These are phyloP conservation scores for Ilyonectria mors-panacis DNA, from an alignment of 2,329 filamentous ascomycete genomes.

Conservation along the genomic window DNA sequence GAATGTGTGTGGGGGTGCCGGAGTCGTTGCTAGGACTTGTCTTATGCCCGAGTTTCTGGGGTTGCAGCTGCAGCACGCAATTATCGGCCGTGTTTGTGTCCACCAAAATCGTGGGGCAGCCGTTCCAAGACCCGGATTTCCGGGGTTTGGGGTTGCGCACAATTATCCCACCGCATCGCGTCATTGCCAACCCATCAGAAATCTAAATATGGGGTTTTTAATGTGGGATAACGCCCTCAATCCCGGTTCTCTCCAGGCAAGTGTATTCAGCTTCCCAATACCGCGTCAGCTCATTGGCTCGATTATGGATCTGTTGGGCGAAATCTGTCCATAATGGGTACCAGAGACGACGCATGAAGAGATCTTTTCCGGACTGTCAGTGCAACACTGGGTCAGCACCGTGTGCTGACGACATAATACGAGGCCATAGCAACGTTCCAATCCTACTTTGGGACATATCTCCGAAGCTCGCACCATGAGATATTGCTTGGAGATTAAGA, in stretches of 20 bases:
- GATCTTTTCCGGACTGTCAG: neutral
- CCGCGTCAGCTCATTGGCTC: neutral
- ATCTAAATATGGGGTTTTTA: neutral
- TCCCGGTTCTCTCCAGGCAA: neutral
- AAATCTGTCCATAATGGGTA: neutral
- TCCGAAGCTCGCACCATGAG: neutral
- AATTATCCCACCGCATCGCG: constrained; percentile 40
- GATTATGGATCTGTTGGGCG: neutral
- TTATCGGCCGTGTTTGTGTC: constrained; percentile 23
- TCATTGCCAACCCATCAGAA: constrained; percentile 34
- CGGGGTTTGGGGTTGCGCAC: constrained; percentile 22
- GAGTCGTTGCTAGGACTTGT: constrained; percentile 1
- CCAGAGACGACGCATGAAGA: neutral
- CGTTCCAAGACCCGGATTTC: constrained; percentile 2
- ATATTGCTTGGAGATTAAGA: neutral
- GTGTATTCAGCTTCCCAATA: neutral
- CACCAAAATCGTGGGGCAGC: constrained; percentile 17
- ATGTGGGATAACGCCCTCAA: constrained; percentile 17
- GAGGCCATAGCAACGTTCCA: neutral
- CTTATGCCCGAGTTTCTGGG: neutral
- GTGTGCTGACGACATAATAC: neutral
- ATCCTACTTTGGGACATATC: neutral
- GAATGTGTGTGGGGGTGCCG: neutral
- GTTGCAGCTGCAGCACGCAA: constrained; percentile 32
- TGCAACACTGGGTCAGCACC: neutral